Evolutionary conservation across 2,329 filamentous ascomycete species (phyloP).

Genomic region (Paecilomyces dactylethromorphus): DNA sequence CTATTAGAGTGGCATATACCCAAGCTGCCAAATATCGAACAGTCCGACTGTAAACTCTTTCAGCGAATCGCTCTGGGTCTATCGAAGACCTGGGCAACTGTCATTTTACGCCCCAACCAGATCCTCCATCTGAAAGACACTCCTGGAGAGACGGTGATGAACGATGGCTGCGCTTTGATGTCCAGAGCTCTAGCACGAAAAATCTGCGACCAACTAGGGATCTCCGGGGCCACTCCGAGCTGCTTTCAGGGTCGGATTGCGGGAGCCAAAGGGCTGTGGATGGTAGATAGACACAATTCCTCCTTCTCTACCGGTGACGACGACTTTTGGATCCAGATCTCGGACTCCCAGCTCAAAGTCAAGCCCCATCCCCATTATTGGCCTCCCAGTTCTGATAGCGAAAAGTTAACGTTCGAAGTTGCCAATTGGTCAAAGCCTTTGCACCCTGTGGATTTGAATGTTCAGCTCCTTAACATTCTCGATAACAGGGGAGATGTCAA

Average conservation of each 20-base stretch:
- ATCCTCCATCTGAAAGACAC: constrained; percentile 28
- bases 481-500: constrained; percentile 44
- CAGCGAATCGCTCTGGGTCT: constrained; percentile 37
- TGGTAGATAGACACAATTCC: constrained; percentile 40
- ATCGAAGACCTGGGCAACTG: constrained; percentile 37
- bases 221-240: constrained; percentile 39
- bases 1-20: constrained; percentile 44
- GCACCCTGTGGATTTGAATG: constrained; percentile 43
- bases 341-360: constrained; percentile 53
- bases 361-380: constrained; percentile 32
- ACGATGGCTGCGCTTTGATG: constrained; percentile 50
- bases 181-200: constrained; percentile 44
- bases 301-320: constrained; percentile 17
- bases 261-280: constrained; percentile 58
- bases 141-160: constrained; percentile 32
- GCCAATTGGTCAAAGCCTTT: constrained; percentile 42
- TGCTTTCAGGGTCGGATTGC: constrained; percentile 53
- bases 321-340: constrained; percentile 50
- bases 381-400: constrained; percentile 24
- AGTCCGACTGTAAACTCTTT: constrained; percentile 40
- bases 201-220: constrained; percentile 40
- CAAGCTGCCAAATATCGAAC: constrained; percentile 23
- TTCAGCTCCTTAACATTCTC: constrained; percentile 51
- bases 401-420: constrained; percentile 52
- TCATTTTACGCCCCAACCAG: constrained; percentile 28